Evolutionary conservation across 2,329 filamentous ascomycete genomes (phyloP), one percentile per base, ranked within the genome.

Genomic region (Neoarthrinium moseri): DNA sequence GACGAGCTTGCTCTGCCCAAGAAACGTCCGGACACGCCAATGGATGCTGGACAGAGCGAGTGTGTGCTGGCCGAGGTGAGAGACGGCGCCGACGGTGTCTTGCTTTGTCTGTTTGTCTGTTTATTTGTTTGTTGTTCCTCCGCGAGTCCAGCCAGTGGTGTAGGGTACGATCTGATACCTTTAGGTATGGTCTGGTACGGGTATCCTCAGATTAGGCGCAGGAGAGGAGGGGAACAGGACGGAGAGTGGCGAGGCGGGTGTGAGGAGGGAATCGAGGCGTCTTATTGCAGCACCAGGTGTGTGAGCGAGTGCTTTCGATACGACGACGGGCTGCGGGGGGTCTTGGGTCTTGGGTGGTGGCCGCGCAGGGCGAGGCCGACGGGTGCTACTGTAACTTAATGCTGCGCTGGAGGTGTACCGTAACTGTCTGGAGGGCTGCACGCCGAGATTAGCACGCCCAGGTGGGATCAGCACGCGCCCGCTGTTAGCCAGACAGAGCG

Each of bases 191-290:
- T 18, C 6, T 18, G 13, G 22, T n/a, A n/a, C n/a, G 30, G 18
- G 15, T 34, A n/a, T 39, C 10, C 34, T 45, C 34, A 37, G 24
- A 22, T 29, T 52, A 50, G 32, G 49, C 36, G 44, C 49, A 40
- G 49, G 18, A 37, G 27, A 17, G 33, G 17, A 47, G 42, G 51
- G 51, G 55, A 53, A 45, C 43, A 54, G 43, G 47, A 55, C 53
- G 54, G 58, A 62, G 62, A 60, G 59, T 57, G 60, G 59, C 55
- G 56, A 60, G 55, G 43, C 26, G 52, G 51, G 53, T 50, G 48
- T 51, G 41, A 48, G 47, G 55, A 51, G 62, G 61, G 58, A 56
- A 53, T 55, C 43, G 45, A 23, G 47, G 53, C 56, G 58, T 64
- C 62, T 64, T 64, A 64, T 64, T 62, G 60, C 60, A 51, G 27